A percentile compares a stretch with the other conserved stretches of the same genome.
phyloP scores from a whole-genome alignment of 345 rosid species.

The Lumnitzera littorea region DNA sequence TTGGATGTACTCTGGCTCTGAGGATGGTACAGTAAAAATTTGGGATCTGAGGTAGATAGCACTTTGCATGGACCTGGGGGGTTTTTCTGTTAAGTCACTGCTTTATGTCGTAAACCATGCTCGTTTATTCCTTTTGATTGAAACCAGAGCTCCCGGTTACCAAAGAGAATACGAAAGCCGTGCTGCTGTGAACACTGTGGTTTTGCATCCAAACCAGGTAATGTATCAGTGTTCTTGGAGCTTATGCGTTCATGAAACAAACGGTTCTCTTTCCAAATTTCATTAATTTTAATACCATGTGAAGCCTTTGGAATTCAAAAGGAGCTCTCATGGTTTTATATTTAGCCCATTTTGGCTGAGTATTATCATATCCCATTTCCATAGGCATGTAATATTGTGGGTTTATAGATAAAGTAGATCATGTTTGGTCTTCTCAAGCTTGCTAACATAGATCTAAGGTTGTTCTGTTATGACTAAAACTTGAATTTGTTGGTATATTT shows the following conservation, averaged over 20 bases:
- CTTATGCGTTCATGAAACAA: not conserved
- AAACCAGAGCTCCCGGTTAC: conserved; percentile 84
- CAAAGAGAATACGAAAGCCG: conserved; percentile 98
- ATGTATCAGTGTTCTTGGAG: not conserved
- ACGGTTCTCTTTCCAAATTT: too few species aligned
- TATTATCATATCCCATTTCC: too few species aligned
- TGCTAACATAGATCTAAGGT: too few species aligned
- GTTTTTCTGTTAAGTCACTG: not conserved
- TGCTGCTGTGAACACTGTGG: conserved; percentile 90
- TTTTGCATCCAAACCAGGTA: conserved; percentile 97
- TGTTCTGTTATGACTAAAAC: too few species aligned
- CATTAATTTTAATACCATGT: too few species aligned
- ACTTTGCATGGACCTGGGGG: not conserved
- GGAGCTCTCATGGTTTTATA: too few species aligned
- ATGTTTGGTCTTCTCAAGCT: too few species aligned
- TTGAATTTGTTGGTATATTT: too few species aligned
- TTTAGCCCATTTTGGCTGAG: too few species aligned
- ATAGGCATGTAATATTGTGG: too few species aligned
- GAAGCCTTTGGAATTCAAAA: too few species aligned
- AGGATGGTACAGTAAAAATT: conserved; percentile 92
- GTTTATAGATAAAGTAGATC: too few species aligned
- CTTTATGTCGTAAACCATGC: not conserved
- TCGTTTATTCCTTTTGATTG: conserved; percentile 11
- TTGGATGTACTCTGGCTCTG: conserved; percentile 99
- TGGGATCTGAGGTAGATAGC: conserved; percentile 81